Conservation (phyloP, 495 filamentous ascomycete genomes). For the Neurospora sp. region DNA sequence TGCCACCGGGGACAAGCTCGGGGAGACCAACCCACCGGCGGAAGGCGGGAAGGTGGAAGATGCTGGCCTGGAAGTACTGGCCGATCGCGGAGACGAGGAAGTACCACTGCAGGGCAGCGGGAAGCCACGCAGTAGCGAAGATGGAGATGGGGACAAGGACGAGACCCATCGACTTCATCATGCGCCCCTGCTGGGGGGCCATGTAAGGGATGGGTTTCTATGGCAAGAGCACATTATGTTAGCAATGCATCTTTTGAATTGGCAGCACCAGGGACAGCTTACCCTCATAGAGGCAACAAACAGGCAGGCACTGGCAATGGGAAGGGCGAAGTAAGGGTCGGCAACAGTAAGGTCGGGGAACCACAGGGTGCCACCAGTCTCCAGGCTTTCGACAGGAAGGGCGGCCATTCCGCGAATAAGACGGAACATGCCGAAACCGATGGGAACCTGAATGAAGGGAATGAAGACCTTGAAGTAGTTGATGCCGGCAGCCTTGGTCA, state of each 20-base stretch:
- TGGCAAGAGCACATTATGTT: background rate
- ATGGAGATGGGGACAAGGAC: constrained; percentile 53
- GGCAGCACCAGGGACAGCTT: constrained; percentile 15
- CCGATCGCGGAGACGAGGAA: constrained; percentile 51
- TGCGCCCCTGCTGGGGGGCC: constrained; percentile 24
- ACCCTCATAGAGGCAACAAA: constrained; percentile 51
- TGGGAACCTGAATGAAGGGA: constrained; percentile 53
- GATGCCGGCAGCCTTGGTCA: constrained; percentile 46
- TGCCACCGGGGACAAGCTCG: constrained; percentile 24
- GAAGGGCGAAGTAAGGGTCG: constrained; percentile 72
- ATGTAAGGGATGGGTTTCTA: constrained; percentile 26
- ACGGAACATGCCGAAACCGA: constrained; percentile 73
- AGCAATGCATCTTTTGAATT: background rate
- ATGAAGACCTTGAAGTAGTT: constrained; percentile 40
- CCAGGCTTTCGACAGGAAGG: constrained; percentile 70
- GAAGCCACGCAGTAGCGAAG: constrained; percentile 51
- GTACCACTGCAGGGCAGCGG: constrained; percentile 61
- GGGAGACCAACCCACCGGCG: constrained; percentile 40
- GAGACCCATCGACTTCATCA: constrained; percentile 42
- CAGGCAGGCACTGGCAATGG: constrained; percentile 36
- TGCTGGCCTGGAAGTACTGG: constrained; percentile 44
- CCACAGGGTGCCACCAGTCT: constrained; percentile 62
- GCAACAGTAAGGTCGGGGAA: constrained; percentile 64
- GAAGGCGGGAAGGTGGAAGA: constrained; percentile 40
- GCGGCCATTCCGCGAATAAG: constrained; percentile 61